A percentile compares a stretch with the other conserved stretches of the same genome.
phyloP scores from a whole-genome alignment of 352 stramenopile species.

The Albugo laibachii region DNA sequence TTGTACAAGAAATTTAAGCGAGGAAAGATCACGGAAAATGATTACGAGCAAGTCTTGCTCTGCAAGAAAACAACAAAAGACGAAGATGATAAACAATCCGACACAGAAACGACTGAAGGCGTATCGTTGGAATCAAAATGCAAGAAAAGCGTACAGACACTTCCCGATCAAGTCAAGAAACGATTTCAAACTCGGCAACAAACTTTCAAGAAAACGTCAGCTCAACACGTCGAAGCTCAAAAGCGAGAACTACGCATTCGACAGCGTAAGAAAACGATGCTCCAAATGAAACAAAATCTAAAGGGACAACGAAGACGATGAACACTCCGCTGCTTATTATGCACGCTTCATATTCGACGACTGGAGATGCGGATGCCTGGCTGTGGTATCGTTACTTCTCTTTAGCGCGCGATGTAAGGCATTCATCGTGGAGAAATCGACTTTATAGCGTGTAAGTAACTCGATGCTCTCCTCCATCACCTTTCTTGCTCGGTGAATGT shows the following conservation, averaged over 20 bases:
- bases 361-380: too few species aligned
- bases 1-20: slow-evolving; percentile 94
- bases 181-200: slow-evolving; percentile 74
- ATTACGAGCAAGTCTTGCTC: slow-evolving; percentile 73
- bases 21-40: slow-evolving; percentile 93
- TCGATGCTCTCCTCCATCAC: too few species aligned
- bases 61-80: slow-evolving; percentile 19
- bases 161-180: slow-evolving; percentile 37
- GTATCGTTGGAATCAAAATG: slow-evolving; percentile 3
- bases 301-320: slow-evolving; percentile 17
- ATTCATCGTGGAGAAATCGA: too few species aligned
- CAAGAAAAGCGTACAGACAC: slow-evolving; percentile 14
- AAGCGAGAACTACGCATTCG: slow-evolving; percentile 72
- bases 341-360: too few species aligned
- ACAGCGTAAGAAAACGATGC: slow-evolving; percentile 56
- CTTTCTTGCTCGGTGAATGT: too few species aligned
- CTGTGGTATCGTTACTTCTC: too few species aligned
- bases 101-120: slow-evolving; percentile 12
- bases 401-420: too few species aligned
- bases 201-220: slow-evolving; percentile 41
- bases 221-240: slow-evolving; percentile 47
- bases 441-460: too few species aligned
- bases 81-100: slow-evolving; percentile 15
- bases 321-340: background rate
- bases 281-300: slow-evolving; percentile 34